Evolutionary conservation across 2,329 filamentous ascomycete genomes (phyloP).

Genomic region (Exophiala spinifera): DNA sequence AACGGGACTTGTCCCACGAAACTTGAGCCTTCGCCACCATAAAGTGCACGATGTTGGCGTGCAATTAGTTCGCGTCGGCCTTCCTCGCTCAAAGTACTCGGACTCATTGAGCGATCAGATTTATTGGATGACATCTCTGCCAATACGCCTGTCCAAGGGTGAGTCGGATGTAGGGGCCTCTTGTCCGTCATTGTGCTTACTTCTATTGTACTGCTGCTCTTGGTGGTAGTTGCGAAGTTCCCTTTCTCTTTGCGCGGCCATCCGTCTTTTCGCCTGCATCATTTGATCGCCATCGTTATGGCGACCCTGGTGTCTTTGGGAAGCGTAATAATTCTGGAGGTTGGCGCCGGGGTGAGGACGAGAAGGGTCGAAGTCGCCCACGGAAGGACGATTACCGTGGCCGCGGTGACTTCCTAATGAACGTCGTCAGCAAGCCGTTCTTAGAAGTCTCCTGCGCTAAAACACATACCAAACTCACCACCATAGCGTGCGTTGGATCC

Average conservation of each 20-base stretch:
- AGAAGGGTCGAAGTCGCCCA: slow-evolving; percentile 77
- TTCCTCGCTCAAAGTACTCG: slow-evolving; percentile 85
- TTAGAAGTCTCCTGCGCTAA: not conserved
- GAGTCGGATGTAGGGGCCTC: slow-evolving; percentile 30
- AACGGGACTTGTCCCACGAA: slow-evolving; percentile 67
- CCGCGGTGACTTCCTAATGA: slow-evolving; percentile 63
- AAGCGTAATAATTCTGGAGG: slow-evolving; percentile 89
- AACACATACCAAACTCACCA: slow-evolving; percentile 19
- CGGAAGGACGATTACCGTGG: slow-evolving; percentile 69
- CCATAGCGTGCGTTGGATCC: slow-evolving; percentile 43
- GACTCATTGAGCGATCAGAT: slow-evolving; percentile 81
- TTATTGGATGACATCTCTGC: slow-evolving; percentile 71
- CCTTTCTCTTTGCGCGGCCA: slow-evolving; percentile 97
- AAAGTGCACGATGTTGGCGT: slow-evolving; percentile 90
- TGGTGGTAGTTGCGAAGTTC: slow-evolving; percentile 99
- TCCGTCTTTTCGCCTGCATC: slow-evolving; percentile 98
- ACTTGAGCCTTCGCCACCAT: slow-evolving; percentile 67
- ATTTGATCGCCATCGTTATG: slow-evolving; percentile 95
- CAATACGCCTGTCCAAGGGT: slow-evolving; percentile 56
- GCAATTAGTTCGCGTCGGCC: slow-evolving; percentile 94
- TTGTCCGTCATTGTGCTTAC: slow-evolving; percentile 48
- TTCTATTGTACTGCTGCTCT: slow-evolving; percentile 99
- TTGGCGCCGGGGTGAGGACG: slow-evolving; percentile 72
- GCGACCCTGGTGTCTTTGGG: slow-evolving; percentile 84
- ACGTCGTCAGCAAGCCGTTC: not conserved